Base-by-base conservation (phyloP, 2,329 filamentous ascomycete genomes). In the Colletotrichum lentis region DNA sequence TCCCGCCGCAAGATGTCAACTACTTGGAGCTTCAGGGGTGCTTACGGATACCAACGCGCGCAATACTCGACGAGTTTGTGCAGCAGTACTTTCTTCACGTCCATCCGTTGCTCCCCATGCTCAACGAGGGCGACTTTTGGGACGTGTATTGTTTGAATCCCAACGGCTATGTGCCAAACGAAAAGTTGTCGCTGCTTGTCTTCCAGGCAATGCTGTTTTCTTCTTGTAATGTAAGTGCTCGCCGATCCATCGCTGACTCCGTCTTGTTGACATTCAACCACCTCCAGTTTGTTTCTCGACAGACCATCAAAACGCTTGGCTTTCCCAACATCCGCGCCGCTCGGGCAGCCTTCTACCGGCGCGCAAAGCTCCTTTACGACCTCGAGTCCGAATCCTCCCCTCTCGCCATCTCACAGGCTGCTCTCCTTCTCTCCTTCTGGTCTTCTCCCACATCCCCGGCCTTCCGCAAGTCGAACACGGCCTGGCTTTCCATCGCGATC, bases 401-500 rank as follows among this genome's bases (percentile, higher is more conserved):
- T 5, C 72, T 81, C 0, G 75, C 77, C 12, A 77, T 81, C 8
- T 73, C 81, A 1, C 81, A 83, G 69, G 77, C 80, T 1, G 77
- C 80, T 0, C 74, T 83, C 3, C 76, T 83, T 12, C 78, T 83
- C 27, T 80, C 80, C 20, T 81, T 79, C 69, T 83, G 80, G 80
- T 79, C 79, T 0, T 74, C 76, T 24, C 73, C 62, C 22, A 67
- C 60, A 5, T 74, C 73, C 6, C 76, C 75, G 16, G 76, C 76
- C 5, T 46, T 70, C 14, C 74, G 75, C 31, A 79, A 80, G 46
- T 76, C 79, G 5, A 84, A 84, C 68, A 82, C 82, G 6, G 79
- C 79, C 5, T 86, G 84, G 84, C 78, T 86, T 2, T 78, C 79
- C 24, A 78, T 80, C 44, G 82, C 83, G 2, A 84, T 86, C 56